A percentile compares a stretch with the other conserved stretches of the same genome.
Conservation (phyloP, 306 rosid species). For the Astragalus membranaceus region DNA sequence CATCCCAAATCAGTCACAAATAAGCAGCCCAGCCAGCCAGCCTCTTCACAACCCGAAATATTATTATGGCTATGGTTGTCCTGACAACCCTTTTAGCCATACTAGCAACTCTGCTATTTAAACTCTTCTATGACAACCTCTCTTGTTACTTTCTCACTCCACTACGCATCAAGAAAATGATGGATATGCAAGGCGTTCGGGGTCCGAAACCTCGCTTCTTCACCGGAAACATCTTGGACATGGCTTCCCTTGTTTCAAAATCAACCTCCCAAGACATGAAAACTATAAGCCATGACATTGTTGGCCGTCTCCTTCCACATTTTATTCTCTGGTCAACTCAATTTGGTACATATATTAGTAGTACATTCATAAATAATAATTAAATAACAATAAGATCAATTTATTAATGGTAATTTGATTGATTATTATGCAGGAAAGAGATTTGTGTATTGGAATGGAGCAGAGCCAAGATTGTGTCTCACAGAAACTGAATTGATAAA, state of each 20-base stretch:
- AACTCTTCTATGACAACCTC: conserved; percentile 41
- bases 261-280: conserved; percentile 70
- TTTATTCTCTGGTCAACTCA: conserved; percentile 67
- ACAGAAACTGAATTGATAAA: conserved; percentile 59
- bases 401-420: neutral
- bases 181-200: conserved; percentile 83
- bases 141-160: conserved; percentile 65
- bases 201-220: conserved; percentile 74
- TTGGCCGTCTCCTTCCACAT: conserved; percentile 79
- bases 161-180: conserved; percentile 54
- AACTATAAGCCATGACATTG: conserved; percentile 70
- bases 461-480: conserved; percentile 54
- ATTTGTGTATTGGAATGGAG: conserved; percentile 59
- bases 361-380: neutral
- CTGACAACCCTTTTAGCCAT: conserved; percentile 28
- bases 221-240: conserved; percentile 69
- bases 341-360: conserved; percentile 45
- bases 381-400: neutral
- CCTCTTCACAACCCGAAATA: neutral
- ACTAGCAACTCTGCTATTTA: conserved; percentile 29
- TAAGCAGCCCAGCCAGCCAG: neutral
- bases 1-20: neutral
- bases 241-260: conserved; percentile 51
- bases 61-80: conserved; percentile 35
- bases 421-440: conserved; percentile 37